Evolutionary conservation across 768 basidiomycete species (phyloP).

Genomic region (Harrya chromipes): DNA sequence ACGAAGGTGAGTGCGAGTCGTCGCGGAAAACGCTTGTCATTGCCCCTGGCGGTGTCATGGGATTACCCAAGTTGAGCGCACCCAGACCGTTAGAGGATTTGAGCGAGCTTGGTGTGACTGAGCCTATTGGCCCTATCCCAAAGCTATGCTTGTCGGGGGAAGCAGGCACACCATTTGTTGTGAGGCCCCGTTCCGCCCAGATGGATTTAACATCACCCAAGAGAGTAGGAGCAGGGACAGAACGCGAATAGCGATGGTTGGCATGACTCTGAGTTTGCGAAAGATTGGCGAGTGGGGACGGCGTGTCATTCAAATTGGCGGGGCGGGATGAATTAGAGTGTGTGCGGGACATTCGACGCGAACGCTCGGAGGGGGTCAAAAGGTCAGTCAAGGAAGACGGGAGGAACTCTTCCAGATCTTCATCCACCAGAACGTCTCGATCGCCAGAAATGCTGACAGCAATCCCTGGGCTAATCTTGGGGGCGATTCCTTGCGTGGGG

Average conservation of each 20-base stretch:
- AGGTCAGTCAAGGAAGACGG: slow-evolving; percentile 88
- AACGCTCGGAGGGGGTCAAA: slow-evolving; percentile 84
- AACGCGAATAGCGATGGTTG: slow-evolving; percentile 74
- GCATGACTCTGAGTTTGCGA: slow-evolving; percentile 21
- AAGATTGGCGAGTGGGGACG: slow-evolving; percentile 15
- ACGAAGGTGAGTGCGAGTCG: slow-evolving; percentile 31
- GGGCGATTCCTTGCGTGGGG: slow-evolving; percentile 13
- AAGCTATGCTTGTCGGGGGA: slow-evolving; percentile 35
- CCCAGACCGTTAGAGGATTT: slow-evolving; percentile 42
- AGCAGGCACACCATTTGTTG: slow-evolving; percentile 32
- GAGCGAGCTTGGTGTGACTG: slow-evolving; percentile 53
- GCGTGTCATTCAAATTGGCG: slow-evolving; percentile 18
- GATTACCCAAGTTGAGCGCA: slow-evolving; percentile 12
- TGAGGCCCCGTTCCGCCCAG: slow-evolving; percentile 61
- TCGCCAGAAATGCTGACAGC: slow-evolving; percentile 34
- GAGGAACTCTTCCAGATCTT: slow-evolving; percentile 84
- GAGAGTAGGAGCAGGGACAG: slow-evolving; percentile 75
- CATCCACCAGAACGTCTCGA: slow-evolving; percentile 48
- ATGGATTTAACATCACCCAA: slow-evolving; percentile 76
- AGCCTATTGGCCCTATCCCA: slow-evolving; percentile 24
- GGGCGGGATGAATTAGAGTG: slow-evolving; percentile 42
- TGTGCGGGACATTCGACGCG: slow-evolving; percentile 77
- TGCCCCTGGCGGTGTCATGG: slow-evolving; percentile 6
- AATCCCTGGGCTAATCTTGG: slow-evolving; percentile 9
- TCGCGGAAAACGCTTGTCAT: slow-evolving; percentile 33